These are phyloP conservation scores for Sugiyamaella valdiviana DNA, from an alignment of 805 yeast genomes.

Conservation along the genomic window DNA sequence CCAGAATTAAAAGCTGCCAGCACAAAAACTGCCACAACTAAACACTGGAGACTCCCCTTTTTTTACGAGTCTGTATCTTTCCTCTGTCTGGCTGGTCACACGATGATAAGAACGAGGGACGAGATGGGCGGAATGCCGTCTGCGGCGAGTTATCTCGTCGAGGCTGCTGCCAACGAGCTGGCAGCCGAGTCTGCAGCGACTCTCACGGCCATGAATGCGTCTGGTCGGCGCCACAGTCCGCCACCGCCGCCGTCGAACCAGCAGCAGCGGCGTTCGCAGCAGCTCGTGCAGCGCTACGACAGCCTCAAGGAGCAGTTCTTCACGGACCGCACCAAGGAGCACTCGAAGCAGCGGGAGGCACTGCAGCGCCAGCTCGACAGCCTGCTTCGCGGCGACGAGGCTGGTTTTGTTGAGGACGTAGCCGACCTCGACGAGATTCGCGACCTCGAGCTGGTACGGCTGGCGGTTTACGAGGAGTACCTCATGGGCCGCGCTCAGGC, in stretches of 20 bases:
- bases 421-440: constrained; percentile 19
- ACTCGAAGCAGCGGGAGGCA: constrained; percentile 7
- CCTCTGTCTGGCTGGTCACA: no score
- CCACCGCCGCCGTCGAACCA: neutral
- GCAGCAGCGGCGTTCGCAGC: neutral
- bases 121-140: neutral
- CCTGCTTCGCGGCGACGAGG: constrained; percentile 13
- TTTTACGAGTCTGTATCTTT: no score
- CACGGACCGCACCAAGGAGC: constrained; percentile 7
- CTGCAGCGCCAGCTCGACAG: constrained; percentile 9
- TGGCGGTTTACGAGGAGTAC: constrained; percentile 11
- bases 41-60: no score
- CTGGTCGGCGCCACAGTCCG: neutral
- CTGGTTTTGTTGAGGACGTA: constrained; percentile 11
- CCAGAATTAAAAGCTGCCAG: no score
- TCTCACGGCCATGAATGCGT: neutral
- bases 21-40: no score
- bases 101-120: no score
- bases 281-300: constrained; percentile 4
- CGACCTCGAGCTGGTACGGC: constrained; percentile 19
- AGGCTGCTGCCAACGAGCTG: neutral
- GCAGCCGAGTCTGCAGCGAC: neutral
- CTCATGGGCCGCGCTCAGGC: constrained; percentile 9
- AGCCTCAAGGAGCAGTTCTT: constrained; percentile 12
- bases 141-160: neutral